These are phyloP conservation scores for Evernia prunastri DNA, from an alignment of 495 filamentous ascomycete genomes.

Conservation along the genomic window DNA sequence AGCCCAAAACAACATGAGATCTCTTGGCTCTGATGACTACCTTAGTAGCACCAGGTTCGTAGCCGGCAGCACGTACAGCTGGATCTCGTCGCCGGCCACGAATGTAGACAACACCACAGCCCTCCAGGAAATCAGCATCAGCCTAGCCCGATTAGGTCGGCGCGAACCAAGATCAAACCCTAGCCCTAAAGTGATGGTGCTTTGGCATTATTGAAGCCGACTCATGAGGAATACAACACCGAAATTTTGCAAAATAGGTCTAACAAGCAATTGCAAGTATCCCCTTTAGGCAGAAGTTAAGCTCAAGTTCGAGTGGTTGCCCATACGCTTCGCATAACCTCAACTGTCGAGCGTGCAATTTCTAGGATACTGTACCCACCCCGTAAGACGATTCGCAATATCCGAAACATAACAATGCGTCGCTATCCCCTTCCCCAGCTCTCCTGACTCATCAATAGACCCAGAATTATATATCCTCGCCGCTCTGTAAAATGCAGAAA, in stretches of 20 bases:
- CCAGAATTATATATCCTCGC: conserved; percentile 56
- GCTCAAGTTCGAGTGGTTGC: background rate
- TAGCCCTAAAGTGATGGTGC: background rate
- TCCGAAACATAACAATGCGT: conserved; percentile 53
- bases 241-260: background rate
- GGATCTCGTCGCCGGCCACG: no score
- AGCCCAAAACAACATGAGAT: no score
- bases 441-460: conserved; percentile 37
- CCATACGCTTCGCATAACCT: background rate
- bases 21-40: no score
- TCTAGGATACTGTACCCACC: conserved; percentile 34
- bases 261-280: background rate
- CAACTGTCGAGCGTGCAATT: conserved; percentile 23
- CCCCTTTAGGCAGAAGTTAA: background rate
- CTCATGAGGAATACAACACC: background rate
- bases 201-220: background rate
- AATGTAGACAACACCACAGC: no score
- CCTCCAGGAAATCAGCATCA: background rate
- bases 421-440: conserved; percentile 45
- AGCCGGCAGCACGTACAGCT: no score
- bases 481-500: conserved; percentile 42
- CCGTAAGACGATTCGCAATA: conserved; percentile 50
- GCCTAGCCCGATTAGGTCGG: background rate
- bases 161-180: background rate
- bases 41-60: no score